Evolutionary conservation across 1,284 basidiomycete genomes (phyloP).

Genomic region (Melampsora larici-populina): DNA sequence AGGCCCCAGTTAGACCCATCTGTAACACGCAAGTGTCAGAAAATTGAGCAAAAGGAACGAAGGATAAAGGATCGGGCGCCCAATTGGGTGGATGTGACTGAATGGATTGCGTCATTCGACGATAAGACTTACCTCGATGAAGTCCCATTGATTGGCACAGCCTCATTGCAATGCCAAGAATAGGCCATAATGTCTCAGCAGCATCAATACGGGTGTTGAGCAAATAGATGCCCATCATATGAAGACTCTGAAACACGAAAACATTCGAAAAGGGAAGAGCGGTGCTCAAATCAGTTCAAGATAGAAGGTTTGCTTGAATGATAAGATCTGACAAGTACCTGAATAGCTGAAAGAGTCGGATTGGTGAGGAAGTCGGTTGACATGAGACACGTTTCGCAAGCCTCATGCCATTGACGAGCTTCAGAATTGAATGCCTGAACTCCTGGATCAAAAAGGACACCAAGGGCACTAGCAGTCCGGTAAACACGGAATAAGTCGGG

Average conservation of each 20-base stretch:
- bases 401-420: slow-evolving; percentile 37
- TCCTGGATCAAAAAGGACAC: slow-evolving; percentile 35
- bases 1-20: slow-evolving; percentile 42
- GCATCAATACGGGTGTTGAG: slow-evolving; percentile 36
- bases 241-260: slow-evolving; percentile 20
- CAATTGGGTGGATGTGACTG: too few relatives aligned
- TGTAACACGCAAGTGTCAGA: not conserved
- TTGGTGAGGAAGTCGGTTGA: slow-evolving; percentile 32
- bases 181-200: slow-evolving; percentile 37
- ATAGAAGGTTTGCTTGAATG: not conserved
- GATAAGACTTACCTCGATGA: slow-evolving; percentile 31
- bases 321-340: slow-evolving; percentile 8
- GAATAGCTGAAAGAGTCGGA: slow-evolving; percentile 30
- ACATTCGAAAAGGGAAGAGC: not conserved
- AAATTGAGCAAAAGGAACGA: not conserved
- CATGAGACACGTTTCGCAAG: slow-evolving; percentile 32
- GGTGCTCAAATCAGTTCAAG: not conserved
- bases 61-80: not conserved
- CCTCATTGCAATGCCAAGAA: slow-evolving; percentile 32
- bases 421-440: slow-evolving; percentile 26
- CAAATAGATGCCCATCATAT: slow-evolving; percentile 24
- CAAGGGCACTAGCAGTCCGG: slow-evolving; percentile 12
- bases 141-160: slow-evolving; percentile 40
- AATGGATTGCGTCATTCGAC: too few relatives aligned
- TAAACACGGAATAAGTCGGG: not conserved